phyloP scores from a whole-genome alignment of 2,329 filamentous ascomycete genomes.

The Leptographium galeiforme region DNA sequence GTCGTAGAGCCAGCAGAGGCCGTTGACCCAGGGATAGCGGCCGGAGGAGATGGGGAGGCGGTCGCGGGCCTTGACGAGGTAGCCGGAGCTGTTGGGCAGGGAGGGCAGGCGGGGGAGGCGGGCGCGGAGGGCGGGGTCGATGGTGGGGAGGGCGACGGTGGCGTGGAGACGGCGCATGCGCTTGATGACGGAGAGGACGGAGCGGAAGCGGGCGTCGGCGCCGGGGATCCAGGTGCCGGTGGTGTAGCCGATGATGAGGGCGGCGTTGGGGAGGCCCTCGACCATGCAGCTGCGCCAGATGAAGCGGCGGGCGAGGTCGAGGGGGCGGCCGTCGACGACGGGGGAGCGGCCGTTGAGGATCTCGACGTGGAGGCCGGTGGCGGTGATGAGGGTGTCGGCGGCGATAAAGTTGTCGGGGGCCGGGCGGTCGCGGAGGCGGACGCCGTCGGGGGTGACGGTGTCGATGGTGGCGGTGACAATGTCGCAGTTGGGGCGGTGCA shows the following conservation, averaged over 20 bases:
- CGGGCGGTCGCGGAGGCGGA: slow-evolving; percentile 24
- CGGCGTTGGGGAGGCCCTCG: slow-evolving; percentile 46
- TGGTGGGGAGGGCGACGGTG: slow-evolving; percentile 12
- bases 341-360: slow-evolving; percentile 40
- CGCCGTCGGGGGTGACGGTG: slow-evolving; percentile 26
- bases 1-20: slow-evolving; percentile 14
- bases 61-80: slow-evolving; percentile 13
- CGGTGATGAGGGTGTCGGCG: slow-evolving; percentile 51
- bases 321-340: slow-evolving; percentile 32
- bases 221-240: slow-evolving; percentile 50
- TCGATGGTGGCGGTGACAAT: slow-evolving; percentile 34
- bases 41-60: slow-evolving; percentile 14
- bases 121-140: slow-evolving; percentile 10
- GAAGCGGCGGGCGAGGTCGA: slow-evolving; percentile 31
- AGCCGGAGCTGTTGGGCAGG: slow-evolving; percentile 14
- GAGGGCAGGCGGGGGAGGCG: slow-evolving; percentile 11
- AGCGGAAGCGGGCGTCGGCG: slow-evolving; percentile 26
- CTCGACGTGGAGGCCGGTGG: slow-evolving; percentile 45
- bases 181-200: slow-evolving; percentile 10
- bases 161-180: slow-evolving; percentile 8
- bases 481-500: slow-evolving; percentile 23
- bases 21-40: slow-evolving; percentile 16
- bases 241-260: slow-evolving; percentile 46
- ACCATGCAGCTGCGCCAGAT: slow-evolving; percentile 50
- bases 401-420: slow-evolving; percentile 24